phyloP scores from a whole-genome alignment of 1,284 basidiomycete genomes.

The Ustilago vetiveriae region DNA sequence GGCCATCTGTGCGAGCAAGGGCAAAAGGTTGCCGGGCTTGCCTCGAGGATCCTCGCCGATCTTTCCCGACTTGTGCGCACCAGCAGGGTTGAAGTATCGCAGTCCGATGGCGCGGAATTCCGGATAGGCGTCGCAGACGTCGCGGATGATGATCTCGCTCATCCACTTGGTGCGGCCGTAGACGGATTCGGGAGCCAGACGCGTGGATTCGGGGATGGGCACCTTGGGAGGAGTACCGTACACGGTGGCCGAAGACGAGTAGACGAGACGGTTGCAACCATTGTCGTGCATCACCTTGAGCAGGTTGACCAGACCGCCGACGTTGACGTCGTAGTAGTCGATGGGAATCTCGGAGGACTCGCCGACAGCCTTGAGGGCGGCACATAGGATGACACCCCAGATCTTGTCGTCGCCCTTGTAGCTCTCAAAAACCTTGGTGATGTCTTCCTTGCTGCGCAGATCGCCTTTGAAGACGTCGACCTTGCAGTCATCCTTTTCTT shows the following conservation, averaged over 20 bases:
- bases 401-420: slow-evolving; percentile 70
- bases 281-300: slow-evolving; percentile 77
- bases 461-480: slow-evolving; percentile 73
- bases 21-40: slow-evolving; percentile 92
- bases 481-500: slow-evolving; percentile 77
- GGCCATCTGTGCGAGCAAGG: slow-evolving; percentile 94
- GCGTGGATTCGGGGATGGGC: slow-evolving; percentile 92
- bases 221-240: slow-evolving; percentile 92
- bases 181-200: slow-evolving; percentile 86
- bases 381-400: slow-evolving; percentile 96
- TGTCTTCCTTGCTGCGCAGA: slow-evolving; percentile 54
- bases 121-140: slow-evolving; percentile 82
- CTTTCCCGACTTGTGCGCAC: slow-evolving; percentile 91
- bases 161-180: slow-evolving; percentile 97
- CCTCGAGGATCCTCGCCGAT: slow-evolving; percentile 97
- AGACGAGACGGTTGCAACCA: slow-evolving; percentile 86
- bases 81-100: slow-evolving; percentile 97
- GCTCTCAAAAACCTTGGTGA: slow-evolving; percentile 55
- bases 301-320: slow-evolving; percentile 62
- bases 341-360: slow-evolving; percentile 95
- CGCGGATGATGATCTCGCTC: slow-evolving; percentile 88
- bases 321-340: slow-evolving; percentile 69
- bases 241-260: slow-evolving; percentile 98
- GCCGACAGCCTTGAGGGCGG: slow-evolving; percentile 97
- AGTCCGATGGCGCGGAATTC: slow-evolving; percentile 83